Percentiles rank a stretch among this genome's conserved stretches.
phyloP scores from a whole-genome alignment of 2,329 filamentous ascomycete species.

The Penicillium sp. region DNA sequence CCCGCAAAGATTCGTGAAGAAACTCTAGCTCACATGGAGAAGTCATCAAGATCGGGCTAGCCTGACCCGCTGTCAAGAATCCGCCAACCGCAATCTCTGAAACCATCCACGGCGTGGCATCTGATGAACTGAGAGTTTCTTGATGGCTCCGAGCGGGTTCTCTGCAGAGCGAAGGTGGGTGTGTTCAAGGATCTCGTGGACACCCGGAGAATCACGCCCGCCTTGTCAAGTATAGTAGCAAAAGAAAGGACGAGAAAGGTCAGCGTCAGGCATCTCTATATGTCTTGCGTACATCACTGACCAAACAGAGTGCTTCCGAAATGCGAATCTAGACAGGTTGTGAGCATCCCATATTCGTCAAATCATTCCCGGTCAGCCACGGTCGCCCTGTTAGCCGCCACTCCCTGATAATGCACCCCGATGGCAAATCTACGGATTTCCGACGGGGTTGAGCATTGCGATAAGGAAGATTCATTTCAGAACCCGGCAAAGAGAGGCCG shows the following conservation, averaged over 20 bases:
- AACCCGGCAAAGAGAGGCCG: not conserved
- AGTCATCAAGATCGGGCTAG: not conserved
- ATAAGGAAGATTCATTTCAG: slow-evolving; percentile 1
- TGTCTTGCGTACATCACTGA: not conserved
- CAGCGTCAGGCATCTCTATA: not conserved
- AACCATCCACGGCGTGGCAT: not conserved
- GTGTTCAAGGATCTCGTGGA: not conserved
- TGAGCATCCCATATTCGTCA: slow-evolving; percentile 7
- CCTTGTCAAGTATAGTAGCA: not conserved
- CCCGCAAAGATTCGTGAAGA: slow-evolving; percentile 8
- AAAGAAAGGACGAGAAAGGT: not conserved
- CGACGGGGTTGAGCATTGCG: slow-evolving; percentile 6
- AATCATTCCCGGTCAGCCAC: not conserved
- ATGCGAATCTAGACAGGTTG: not conserved
- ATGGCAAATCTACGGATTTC: slow-evolving; percentile 6
- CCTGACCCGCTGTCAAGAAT: not conserved
- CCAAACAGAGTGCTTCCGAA: not conserved
- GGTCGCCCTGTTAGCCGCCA: not conserved
- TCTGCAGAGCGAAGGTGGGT: not conserved
- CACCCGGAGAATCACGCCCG: not conserved
- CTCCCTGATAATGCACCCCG: not conserved
- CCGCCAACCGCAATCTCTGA: not conserved
- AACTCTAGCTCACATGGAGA: slow-evolving; percentile 2
- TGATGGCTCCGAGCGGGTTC: not conserved
- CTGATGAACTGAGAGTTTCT: not conserved